These are phyloP conservation scores for Trichoderma citrinoviride DNA, from an alignment of 2,329 filamentous ascomycete species.

Conservation along the genomic window DNA sequence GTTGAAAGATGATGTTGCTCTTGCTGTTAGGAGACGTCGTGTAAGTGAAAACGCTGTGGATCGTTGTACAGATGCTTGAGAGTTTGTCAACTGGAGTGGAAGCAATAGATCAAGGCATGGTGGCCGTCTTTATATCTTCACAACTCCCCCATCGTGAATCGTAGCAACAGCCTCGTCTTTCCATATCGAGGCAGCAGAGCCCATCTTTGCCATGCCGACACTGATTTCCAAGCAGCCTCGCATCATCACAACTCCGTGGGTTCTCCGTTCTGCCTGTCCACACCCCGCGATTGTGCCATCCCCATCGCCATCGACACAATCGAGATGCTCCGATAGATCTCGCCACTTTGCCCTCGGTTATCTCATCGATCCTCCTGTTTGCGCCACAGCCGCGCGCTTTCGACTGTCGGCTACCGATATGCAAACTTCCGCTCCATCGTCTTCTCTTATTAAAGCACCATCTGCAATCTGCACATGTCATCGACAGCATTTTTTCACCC, in stretches of 20 bases:
- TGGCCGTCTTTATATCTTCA: too few relatives aligned
- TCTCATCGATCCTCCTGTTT: background rate
- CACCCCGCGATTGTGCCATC: conserved; percentile 9
- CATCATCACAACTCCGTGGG: too few relatives aligned
- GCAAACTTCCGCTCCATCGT: background rate
- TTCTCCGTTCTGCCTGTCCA: background rate
- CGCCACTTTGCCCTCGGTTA: too few relatives aligned
- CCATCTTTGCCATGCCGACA: background rate
- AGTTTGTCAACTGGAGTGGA: too few relatives aligned
- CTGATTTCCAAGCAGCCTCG: conserved; percentile 5
- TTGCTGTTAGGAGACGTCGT: background rate
- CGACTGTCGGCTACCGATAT: background rate
- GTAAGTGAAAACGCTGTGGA: background rate
- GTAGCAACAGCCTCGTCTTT: too few relatives aligned
- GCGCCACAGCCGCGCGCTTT: background rate
- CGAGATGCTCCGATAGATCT: too few relatives aligned
- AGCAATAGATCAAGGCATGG: too few relatives aligned
- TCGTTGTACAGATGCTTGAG: background rate
- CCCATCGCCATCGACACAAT: background rate
- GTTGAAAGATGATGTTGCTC: background rate
- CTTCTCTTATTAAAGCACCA: too few relatives aligned
- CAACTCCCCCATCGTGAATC: too few relatives aligned
- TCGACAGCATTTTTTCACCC: background rate
- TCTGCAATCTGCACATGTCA: too few relatives aligned
- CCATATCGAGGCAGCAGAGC: background rate